Base-by-base conservation (phyloP, 1,139 yeast species). In the Yamadazyma friedrichii region DNA sequence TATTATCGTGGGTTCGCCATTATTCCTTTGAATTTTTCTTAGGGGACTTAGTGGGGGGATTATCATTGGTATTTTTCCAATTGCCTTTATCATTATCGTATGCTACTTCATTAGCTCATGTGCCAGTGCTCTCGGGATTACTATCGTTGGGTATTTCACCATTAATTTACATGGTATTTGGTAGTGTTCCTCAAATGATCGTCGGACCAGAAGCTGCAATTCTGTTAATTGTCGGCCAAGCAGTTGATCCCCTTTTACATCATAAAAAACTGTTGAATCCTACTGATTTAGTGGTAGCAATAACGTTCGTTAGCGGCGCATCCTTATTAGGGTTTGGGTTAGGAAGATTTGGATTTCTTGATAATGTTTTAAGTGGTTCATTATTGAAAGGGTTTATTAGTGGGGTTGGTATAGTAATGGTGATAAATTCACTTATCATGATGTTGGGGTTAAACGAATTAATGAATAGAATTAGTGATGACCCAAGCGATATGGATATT, bases 121-220 rank as follows among this genome's bases (percentile, higher is more conserved):
- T 89, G 1, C 96, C 96, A 2, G 88, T 96, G 0, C 65, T 85
- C 2, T 84, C 89, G 46, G 98, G 98, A 0, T 70, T 93, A 9
- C 77, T 82, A 49, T 91, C 95, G 0, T 69, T 91, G 41, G 91
- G 89, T 0, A 67, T 91, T 3, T 83, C 96, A 1, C 98, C 98
- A 0, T 66, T 91, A 37, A 73, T 93, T 3, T 93, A 93, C 58
- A 74, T 88, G 40, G 50, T 91, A 1, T 76, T 91, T 56, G 98
- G 98, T 0, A 83, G 96, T 17, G 96, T 89, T 1, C 98, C 98
- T 0, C 95, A 86, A 55, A 87, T 93, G 96, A 85, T 91, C 41
- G 95, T 91, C 6, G 98, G 98, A 0, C 98, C 98, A 0, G 98
- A 93, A 57, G 94, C 93, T 8, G 96, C 98, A 1, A 85, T 91